Conservation (phyloP, 1,284 basidiomycete genomes). For the Ustilago sp. region DNA sequence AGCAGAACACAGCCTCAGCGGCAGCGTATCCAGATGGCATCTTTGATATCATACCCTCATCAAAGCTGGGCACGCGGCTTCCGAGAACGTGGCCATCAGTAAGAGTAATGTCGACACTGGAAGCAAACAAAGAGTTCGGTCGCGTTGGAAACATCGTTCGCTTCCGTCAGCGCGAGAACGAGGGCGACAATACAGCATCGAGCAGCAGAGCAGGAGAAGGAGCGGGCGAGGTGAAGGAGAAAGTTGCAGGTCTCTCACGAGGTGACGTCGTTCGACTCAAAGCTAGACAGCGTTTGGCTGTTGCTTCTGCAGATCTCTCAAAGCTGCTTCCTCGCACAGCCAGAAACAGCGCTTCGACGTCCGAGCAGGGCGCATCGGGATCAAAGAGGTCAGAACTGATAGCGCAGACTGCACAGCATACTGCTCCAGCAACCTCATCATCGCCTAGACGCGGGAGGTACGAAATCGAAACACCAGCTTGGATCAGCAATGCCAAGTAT, state of each 20-base stretch:
- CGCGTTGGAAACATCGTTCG: slow-evolving; percentile 36
- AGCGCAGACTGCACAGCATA: slow-evolving; percentile 10
- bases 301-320: slow-evolving; percentile 18
- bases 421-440: not conserved
- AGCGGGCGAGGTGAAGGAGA: slow-evolving; percentile 11
- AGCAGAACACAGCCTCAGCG: not conserved
- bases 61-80: slow-evolving; percentile 15
- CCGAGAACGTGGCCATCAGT: slow-evolving; percentile 43
- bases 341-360: not conserved
- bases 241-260: slow-evolving; percentile 37
- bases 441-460: slow-evolving; percentile 7
- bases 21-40: slow-evolving; percentile 8
- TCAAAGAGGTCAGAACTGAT: not conserved
- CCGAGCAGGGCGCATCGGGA: not conserved
- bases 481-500: slow-evolving; percentile 35
- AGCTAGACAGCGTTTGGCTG: slow-evolving; percentile 35
- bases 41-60: slow-evolving; percentile 41
- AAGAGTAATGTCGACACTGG: slow-evolving; percentile 34
- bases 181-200: not conserved
- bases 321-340: slow-evolving; percentile 11
- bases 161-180: slow-evolving; percentile 1
- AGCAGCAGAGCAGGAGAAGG: not conserved
- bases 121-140: slow-evolving; percentile 49
- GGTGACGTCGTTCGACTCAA: slow-evolving; percentile 41
- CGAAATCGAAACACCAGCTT: slow-evolving; percentile 35